Evolutionary conservation across 805 yeast species (phyloP).

Genomic region (Osmozyma mogii): DNA sequence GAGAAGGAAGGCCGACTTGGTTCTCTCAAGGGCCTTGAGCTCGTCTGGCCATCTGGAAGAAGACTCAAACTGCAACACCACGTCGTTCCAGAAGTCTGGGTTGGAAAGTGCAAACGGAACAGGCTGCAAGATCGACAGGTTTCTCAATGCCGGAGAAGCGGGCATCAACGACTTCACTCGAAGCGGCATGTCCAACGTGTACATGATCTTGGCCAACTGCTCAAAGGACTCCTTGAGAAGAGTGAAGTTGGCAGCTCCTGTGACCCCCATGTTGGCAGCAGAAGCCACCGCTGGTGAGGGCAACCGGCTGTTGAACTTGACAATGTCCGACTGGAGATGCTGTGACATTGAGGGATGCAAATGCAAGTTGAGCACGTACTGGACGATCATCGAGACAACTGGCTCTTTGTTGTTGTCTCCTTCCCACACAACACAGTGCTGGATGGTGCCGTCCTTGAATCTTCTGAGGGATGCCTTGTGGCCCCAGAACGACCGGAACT

Average conservation of each 20-base stretch:
- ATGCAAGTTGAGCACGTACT: slow-evolving; percentile 58
- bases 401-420: slow-evolving; percentile 47
- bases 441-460: slow-evolving; percentile 86
- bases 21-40: slow-evolving; percentile 70
- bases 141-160: slow-evolving; percentile 65
- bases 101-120: slow-evolving; percentile 70
- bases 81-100: slow-evolving; percentile 75
- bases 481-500: slow-evolving; percentile 88
- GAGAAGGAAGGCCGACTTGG: slow-evolving; percentile 82
- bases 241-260: slow-evolving; percentile 22
- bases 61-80: slow-evolving; percentile 78
- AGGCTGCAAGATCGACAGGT: slow-evolving; percentile 70
- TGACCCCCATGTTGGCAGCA: slow-evolving; percentile 44
- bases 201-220: slow-evolving; percentile 39
- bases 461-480: slow-evolving; percentile 74
- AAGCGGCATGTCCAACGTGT: slow-evolving; percentile 53
- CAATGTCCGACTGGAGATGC: slow-evolving; percentile 28
- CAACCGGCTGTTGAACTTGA: slow-evolving; percentile 40
- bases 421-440: slow-evolving; percentile 87
- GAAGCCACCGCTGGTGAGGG: slow-evolving; percentile 59
- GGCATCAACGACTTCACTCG: slow-evolving; percentile 66
- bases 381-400: slow-evolving; percentile 55
- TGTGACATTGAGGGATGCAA: slow-evolving; percentile 38
- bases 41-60: slow-evolving; percentile 97
- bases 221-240: slow-evolving; percentile 39